These are phyloP conservation scores for Haplographium delicatum DNA, from an alignment of 495 filamentous ascomycete genomes.

Conservation along the genomic window DNA sequence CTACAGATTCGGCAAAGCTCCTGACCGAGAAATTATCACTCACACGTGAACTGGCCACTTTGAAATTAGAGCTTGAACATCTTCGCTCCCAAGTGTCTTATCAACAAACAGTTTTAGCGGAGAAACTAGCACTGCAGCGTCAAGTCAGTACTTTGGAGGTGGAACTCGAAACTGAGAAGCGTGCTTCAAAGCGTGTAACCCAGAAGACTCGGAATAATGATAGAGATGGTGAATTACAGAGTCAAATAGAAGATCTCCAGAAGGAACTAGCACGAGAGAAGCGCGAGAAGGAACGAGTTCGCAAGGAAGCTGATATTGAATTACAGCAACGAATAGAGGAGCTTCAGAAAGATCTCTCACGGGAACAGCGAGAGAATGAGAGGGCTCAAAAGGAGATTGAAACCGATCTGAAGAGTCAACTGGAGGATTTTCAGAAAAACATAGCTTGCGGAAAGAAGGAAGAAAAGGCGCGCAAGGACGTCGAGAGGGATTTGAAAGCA, in stretches of 20 bases:
- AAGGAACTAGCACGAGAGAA: constrained; percentile 40
- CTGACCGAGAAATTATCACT: constrained; percentile 73
- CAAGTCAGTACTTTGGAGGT: constrained; percentile 70
- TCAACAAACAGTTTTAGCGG: constrained; percentile 59
- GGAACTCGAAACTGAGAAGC: constrained; percentile 74
- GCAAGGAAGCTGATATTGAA: constrained; percentile 45
- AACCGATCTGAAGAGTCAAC: constrained; percentile 36
- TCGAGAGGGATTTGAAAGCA: constrained; percentile 30
- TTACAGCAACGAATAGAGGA: constrained; percentile 42
- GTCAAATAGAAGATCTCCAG: constrained; percentile 41
- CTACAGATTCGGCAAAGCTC: constrained; percentile 62
- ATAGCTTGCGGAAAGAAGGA: constrained; percentile 46
- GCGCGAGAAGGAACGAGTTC: constrained; percentile 27
- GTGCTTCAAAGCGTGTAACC: constrained; percentile 52
- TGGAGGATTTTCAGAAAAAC: constrained; percentile 46
- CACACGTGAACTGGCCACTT: constrained; percentile 59
- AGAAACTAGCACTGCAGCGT: constrained; percentile 71
- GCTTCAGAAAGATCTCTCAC: constrained; percentile 43
- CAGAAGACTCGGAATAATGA: constrained; percentile 38
- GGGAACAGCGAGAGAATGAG: constrained; percentile 39
- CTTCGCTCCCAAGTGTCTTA: constrained; percentile 62
- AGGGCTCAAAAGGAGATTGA: constrained; percentile 28
- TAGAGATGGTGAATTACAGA: constrained; percentile 40
- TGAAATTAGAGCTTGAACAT: constrained; percentile 76
- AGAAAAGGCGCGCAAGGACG: constrained; percentile 20